Evolutionary conservation across 2,329 filamentous ascomycete genomes (phyloP).

Genomic region (Xylaria polymorpha): DNA sequence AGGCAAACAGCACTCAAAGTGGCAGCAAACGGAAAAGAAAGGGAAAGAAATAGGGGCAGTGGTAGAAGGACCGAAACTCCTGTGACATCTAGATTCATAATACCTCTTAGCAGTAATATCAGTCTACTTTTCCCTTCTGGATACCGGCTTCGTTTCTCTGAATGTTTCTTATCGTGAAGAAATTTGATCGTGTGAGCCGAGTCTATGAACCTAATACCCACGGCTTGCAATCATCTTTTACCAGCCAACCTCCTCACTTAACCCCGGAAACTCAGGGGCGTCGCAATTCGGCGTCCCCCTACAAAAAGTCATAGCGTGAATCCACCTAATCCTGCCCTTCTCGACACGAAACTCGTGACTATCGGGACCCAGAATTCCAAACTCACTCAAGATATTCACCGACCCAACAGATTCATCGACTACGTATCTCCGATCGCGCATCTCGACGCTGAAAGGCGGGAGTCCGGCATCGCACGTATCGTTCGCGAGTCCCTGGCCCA

Average conservation of each 20-base stretch:
- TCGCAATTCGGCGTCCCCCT: constrained; percentile 29
- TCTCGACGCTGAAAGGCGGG: constrained; percentile 36
- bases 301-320: constrained; percentile 40
- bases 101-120: not conserved
- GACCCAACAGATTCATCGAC: constrained; percentile 36
- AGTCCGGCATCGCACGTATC: constrained; percentile 45
- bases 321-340: constrained; percentile 35
- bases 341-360: constrained; percentile 39
- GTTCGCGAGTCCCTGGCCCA: constrained; percentile 41
- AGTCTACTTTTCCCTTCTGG: not conserved
- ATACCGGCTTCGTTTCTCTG: not conserved
- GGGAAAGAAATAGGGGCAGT: constrained; percentile 35
- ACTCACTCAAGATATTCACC: constrained; percentile 36
- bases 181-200: not conserved
- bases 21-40: constrained; percentile 33
- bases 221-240: not conserved
- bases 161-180: not conserved
- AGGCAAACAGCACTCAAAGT: constrained; percentile 38
- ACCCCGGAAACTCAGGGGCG: constrained; percentile 33
- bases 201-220: not conserved
- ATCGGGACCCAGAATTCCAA: constrained; percentile 37
- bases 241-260: constrained; percentile 27
- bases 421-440: constrained; percentile 36
- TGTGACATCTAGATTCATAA: constrained; percentile 21
- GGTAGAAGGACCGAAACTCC: constrained; percentile 46